Evolutionary conservation across 495 filamentous ascomycete species (phyloP), one percentile per base, ranked within the genome.

Genomic region (Podospora pseudopauciseta): DNA sequence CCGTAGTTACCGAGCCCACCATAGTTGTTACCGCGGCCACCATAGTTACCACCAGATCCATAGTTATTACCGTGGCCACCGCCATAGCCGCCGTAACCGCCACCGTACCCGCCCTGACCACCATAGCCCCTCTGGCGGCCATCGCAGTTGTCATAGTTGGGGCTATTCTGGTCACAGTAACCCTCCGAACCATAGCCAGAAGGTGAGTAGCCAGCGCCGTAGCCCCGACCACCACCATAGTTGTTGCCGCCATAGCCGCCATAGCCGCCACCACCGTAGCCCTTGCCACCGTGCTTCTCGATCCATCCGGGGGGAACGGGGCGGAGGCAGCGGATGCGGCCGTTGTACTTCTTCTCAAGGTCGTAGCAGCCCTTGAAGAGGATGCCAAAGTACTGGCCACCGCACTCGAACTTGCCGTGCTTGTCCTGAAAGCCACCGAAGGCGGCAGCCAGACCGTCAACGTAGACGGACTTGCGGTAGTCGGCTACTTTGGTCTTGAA

Each of bases 271-370:
- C 56, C 58, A 23, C 20, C 18, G 39, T 54, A 39, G 32, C 59
- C 58, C 20, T 61, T 69, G 63, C 44, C 23, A 2, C 23, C 53
- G 61, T 44, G 34, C 61, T 63, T 63, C 61, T 63, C 61, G 32
- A 73, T 11, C 69, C 56, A 71, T n/a, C 65, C 70, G 9, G 61
- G 55, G 65, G 69, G 67, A 39, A 71, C 70, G 18, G 69, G 69
- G 16, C 72, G 69, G 26, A 71, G 32, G 63, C 67, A 70, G 53
- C 59, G 27, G 69, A 70, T 70, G 54, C 62, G 65, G 20, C 58
- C 19, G 58, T 64, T 18, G 67, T 71, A 65, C 62, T 68, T 68
- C 34, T 63, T 62, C 56, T 67, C 60, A 2, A 67, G 16, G 63
- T 68, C 62, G 57, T 71, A 67, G 65, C 72, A 71, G 30, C 72